Evolutionary conservation across 2,329 filamentous ascomycete species (phyloP), one percentile per base, ranked within the genome.

Genomic region (Fusarium illudens): DNA sequence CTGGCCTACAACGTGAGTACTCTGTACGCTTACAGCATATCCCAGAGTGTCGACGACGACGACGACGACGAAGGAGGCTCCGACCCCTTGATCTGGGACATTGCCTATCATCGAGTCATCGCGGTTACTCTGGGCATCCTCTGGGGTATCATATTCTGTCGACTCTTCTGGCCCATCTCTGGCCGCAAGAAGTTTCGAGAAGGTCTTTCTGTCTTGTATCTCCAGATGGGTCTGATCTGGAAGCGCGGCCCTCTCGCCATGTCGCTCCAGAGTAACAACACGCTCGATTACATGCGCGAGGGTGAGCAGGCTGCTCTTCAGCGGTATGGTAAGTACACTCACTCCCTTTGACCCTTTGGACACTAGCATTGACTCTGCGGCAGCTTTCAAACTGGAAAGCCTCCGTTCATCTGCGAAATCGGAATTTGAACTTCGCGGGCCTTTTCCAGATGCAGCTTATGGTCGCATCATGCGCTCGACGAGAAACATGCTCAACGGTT

Each of bases 191-290:
- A 97, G 79, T 90, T 98, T 73, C 93, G 96, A 75, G 91, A 97
- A 73, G 95, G 95, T 2, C 84, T 97, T 11, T 92, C 93, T 27
- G 84, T 97, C n/a, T 83, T 99, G 12, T 98, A 96, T 87, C 85
- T 99, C 7, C 92, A 96, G 61, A 94, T 99, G 89, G 93, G 94
- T 15, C 85, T 99, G 32, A 94, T 98, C 68, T 99, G 96, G 96
- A 97, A 95, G 80, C 89, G 94, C 44, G 95, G 96, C 9, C 96
- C 96, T 0, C 83, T 99, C 22, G 90, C 92, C 5, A 88, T 90
- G 7, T 85, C 97, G 58, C 81, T 89, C 1, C 84, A 89, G 46
- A 88, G 84, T 62, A 82, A 87, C 67, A 82, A 80, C 63, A 82
- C 83, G 4, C 80, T 85, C 33, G 87, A 89, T 6, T 98, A 97